These are phyloP conservation scores for Cyclocybe aegerita DNA, from an alignment of 768 basidiomycete species.

Conservation along the genomic window DNA sequence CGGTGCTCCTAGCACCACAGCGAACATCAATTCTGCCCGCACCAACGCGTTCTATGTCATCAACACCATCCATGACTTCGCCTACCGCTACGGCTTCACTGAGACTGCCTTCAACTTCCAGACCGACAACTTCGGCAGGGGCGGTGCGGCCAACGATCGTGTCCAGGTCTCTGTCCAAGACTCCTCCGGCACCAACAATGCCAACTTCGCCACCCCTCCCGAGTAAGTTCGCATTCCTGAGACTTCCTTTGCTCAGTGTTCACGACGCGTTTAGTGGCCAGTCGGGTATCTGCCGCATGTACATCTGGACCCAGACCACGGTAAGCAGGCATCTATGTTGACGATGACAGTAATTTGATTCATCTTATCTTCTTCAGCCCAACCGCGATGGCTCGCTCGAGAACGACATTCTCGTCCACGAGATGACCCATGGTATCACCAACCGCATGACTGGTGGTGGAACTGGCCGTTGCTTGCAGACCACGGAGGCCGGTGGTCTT, in stretches of 20 bases:
- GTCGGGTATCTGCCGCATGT: no score
- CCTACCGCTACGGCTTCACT: constrained; percentile 46
- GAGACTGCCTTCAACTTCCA: constrained; percentile 48
- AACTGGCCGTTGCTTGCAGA: constrained; percentile 55
- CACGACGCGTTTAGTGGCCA: no score
- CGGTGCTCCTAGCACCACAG: no score
- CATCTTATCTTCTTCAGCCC: constrained; percentile 15
- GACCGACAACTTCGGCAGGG: constrained; percentile 53
- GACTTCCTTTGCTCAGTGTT: no score
- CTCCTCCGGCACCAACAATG: constrained; percentile 40
- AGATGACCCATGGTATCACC: constrained; percentile 44
- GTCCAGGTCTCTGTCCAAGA: constrained; percentile 54
- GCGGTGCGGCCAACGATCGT: constrained; percentile 49
- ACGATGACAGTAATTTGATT: no score
- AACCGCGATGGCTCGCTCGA: constrained; percentile 53
- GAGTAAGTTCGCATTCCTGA: neutral
- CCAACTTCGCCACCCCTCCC: constrained; percentile 32
- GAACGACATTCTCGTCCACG: constrained; percentile 36
- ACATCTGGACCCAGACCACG: no score
- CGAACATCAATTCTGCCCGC: constrained; percentile 41
- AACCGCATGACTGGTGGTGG: constrained; percentile 47
- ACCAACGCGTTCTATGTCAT: constrained; percentile 57
- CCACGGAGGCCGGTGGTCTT: constrained; percentile 56
- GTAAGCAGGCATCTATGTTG: no score
- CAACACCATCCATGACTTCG: constrained; percentile 56